A percentile compares a stretch with the other conserved stretches of the same genome.
Conservation (phyloP, 2,329 filamentous ascomycete genomes). For the Pseudopithomyces maydicus region DNA sequence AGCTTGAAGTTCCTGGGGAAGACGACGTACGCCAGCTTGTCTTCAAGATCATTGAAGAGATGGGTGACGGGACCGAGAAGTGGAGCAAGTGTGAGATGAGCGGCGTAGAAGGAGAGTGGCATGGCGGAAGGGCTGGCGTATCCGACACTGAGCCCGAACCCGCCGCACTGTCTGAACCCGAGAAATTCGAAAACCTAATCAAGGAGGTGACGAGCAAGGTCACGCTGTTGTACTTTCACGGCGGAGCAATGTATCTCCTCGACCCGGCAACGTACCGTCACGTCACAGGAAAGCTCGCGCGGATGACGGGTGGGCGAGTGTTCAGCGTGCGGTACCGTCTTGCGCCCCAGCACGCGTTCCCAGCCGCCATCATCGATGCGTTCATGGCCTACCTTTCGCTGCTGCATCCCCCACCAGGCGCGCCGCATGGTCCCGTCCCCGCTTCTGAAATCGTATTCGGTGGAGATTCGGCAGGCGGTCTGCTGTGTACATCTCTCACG, state of each 20-base stretch:
- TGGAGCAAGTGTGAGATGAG: constrained; percentile 56
- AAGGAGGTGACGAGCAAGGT: constrained; percentile 66
- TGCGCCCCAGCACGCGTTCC: constrained; percentile 76
- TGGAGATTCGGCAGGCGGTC: constrained; percentile 79
- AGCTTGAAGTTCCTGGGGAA: constrained; percentile 63
- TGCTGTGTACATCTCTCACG: constrained; percentile 68
- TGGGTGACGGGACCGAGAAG: constrained; percentile 49
- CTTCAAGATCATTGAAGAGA: constrained; percentile 60
- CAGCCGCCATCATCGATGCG: constrained; percentile 73
- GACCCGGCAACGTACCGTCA: constrained; percentile 71
- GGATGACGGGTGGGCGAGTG: constrained; percentile 68
- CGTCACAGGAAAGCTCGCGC: constrained; percentile 65
- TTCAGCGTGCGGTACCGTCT: constrained; percentile 77
- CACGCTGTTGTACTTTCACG: constrained; percentile 76
- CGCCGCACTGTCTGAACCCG: constrained; percentile 60
- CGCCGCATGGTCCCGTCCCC: constrained; percentile 68
- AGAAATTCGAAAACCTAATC: constrained; percentile 71
- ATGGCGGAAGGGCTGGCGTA: constrained; percentile 67
- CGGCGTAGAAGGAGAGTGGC: constrained; percentile 75
- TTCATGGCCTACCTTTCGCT: constrained; percentile 74
- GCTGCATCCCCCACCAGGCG: constrained; percentile 71
- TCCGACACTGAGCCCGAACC: constrained; percentile 58
- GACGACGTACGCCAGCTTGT: constrained; percentile 60
- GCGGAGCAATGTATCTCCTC: constrained; percentile 74
- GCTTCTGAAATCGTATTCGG: constrained; percentile 71